Conservation (phyloP, 805 yeast species). For the Metschnikowia drakensbergensis region DNA sequence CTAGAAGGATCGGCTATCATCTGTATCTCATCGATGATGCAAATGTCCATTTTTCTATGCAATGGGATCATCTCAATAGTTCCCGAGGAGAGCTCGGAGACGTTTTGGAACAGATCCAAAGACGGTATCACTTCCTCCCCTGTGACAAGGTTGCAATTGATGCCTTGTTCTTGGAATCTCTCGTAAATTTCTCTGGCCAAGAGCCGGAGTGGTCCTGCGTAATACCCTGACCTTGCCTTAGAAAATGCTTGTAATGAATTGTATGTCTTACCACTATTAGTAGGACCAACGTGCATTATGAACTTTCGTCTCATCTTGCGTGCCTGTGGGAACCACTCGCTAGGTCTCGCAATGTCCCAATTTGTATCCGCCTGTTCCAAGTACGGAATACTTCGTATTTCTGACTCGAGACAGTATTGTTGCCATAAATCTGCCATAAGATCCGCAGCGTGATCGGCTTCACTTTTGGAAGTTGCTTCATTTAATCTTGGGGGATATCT, state of each 20-base stretch:
- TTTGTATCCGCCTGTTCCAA: slow-evolving; percentile 9
- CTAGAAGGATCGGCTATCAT: slow-evolving; percentile 78
- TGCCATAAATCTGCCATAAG: slow-evolving; percentile 6
- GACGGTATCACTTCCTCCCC: slow-evolving; percentile 91
- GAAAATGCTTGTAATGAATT: slow-evolving; percentile 69
- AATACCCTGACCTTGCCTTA: slow-evolving; percentile 69
- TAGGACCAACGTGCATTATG: slow-evolving; percentile 95
- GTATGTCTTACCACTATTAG: slow-evolving; percentile 93
- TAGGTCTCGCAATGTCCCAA: slow-evolving; percentile 29
- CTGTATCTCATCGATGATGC: slow-evolving; percentile 93
- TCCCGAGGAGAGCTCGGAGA: slow-evolving; percentile 77
- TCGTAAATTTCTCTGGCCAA: slow-evolving; percentile 91
- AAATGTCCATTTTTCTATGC: slow-evolving; percentile 67
- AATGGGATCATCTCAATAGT: slow-evolving; percentile 92
- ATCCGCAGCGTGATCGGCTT: neutral
- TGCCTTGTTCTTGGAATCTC: slow-evolving; percentile 60
- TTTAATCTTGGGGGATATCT: slow-evolving; percentile 6
- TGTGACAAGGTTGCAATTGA: slow-evolving; percentile 79
- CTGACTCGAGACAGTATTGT: slow-evolving; percentile 8
- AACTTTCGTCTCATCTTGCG: slow-evolving; percentile 73
- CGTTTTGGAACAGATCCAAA: slow-evolving; percentile 62
- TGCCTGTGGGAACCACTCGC: slow-evolving; percentile 79
- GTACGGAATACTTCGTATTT: neutral
- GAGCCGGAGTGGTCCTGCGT: slow-evolving; percentile 90
- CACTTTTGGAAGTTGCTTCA: neutral